A percentile compares a stretch with the other conserved stretches of the same genome.
Evolutionary conservation across 2,329 filamentous ascomycete genomes (phyloP).

Genomic region (Alternaria gansuensis): DNA sequence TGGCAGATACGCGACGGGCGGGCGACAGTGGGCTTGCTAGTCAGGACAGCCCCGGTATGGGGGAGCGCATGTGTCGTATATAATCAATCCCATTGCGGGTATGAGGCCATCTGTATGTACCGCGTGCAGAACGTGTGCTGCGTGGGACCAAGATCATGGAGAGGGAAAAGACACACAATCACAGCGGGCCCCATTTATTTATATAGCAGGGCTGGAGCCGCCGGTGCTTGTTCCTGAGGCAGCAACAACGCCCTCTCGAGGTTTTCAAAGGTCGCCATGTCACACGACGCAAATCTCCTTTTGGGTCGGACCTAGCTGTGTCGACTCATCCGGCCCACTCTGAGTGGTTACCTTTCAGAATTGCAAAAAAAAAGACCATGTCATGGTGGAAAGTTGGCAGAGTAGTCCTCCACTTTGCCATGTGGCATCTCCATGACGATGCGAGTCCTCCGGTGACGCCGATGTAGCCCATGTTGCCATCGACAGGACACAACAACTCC

Average conservation of each 20-base stretch:
- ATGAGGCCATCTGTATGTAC: slow-evolving; percentile 4
- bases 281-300: slow-evolving; percentile 6
- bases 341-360: background rate
- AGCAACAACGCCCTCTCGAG: slow-evolving; percentile 7
- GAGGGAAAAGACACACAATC: slow-evolving; percentile 7
- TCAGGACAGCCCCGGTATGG: slow-evolving; percentile 27
- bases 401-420: background rate
- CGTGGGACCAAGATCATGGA: slow-evolving; percentile 4
- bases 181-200: slow-evolving; percentile 15
- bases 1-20: slow-evolving; percentile 21
- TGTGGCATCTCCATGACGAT: background rate
- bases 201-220: slow-evolving; percentile 22
- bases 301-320: background rate
- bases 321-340: background rate
- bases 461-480: slow-evolving; percentile 2
- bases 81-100: slow-evolving; percentile 4
- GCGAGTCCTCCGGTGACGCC: background rate
- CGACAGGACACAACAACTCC: background rate
- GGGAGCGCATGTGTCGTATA: slow-evolving; percentile 13
- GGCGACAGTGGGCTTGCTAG: slow-evolving; percentile 22
- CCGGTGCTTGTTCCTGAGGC: slow-evolving; percentile 15
- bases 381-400: background rate
- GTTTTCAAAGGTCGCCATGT: slow-evolving; percentile 1
- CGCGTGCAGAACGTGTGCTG: background rate
- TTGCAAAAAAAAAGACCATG: background rate